Percentiles rank a stretch among this genome's conserved stretches.
These are phyloP conservation scores for Pleurotus citrinopileatus DNA, from an alignment of 768 basidiomycete species.

Conservation along the genomic window DNA sequence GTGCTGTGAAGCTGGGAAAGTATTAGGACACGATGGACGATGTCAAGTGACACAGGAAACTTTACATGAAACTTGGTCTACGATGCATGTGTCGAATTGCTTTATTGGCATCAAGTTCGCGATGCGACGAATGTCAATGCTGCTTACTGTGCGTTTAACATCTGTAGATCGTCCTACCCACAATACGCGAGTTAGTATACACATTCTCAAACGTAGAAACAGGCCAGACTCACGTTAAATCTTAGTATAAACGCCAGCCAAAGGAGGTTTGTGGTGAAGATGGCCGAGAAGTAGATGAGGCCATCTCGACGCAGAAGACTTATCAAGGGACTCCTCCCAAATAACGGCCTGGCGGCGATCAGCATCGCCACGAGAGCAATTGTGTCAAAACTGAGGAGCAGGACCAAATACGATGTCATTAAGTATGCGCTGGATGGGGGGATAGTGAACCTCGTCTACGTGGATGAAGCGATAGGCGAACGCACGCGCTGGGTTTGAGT, in stretches of 20 bases:
- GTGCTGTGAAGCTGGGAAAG: neutral
- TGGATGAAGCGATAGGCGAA: neutral
- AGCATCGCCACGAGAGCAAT: neutral
- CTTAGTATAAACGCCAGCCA: neutral
- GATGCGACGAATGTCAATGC: neutral
- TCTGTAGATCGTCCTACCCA: neutral
- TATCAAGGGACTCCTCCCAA: neutral
- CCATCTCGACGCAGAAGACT: constrained; percentile 17
- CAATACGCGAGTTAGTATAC: neutral
- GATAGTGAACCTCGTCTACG: neutral
- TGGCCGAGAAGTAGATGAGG: constrained; percentile 23
- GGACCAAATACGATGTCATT: neutral
- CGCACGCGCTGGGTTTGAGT: neutral
- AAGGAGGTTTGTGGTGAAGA: constrained; percentile 21
- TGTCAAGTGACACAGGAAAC: neutral
- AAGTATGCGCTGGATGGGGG: neutral
- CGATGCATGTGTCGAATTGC: neutral
- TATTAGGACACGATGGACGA: neutral
- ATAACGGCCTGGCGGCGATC: neutral
- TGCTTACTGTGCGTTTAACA: constrained; percentile 2
- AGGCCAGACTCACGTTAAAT: neutral
- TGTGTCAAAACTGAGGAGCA: neutral
- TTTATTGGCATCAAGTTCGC: neutral
- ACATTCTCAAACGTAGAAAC: no score
- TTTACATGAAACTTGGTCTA: neutral